phyloP scores from a whole-genome alignment of 2,329 filamentous ascomycete genomes.

The Amauroascus niger region DNA sequence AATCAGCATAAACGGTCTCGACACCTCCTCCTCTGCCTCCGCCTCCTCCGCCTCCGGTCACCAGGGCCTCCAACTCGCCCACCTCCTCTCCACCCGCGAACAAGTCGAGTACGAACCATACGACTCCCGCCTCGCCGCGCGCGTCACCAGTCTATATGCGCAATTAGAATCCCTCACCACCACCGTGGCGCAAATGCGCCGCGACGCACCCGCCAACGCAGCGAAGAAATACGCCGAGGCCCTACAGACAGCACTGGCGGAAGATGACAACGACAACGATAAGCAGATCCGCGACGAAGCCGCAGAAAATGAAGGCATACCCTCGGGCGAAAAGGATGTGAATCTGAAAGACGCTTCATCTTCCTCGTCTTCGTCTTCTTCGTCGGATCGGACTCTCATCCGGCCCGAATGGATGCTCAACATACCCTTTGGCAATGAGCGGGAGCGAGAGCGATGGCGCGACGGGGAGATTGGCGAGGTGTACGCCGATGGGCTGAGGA shows the following conservation, averaged over 20 bases:
- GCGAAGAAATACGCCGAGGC: conserved; percentile 32
- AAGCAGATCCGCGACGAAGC: too few species aligned
- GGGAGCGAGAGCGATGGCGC: conserved; percentile 32
- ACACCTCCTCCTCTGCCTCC: conserved; percentile 21
- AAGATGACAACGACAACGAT: conserved; percentile 29
- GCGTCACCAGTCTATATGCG: conserved; percentile 38
- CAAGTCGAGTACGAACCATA: conserved; percentile 42
- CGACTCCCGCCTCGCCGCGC: conserved; percentile 36
- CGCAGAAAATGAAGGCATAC: too few species aligned
- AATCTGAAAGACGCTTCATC: not conserved
- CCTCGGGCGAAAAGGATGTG: conserved; percentile 17
- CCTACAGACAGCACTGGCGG: conserved; percentile 28
- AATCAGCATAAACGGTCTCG: conserved; percentile 42
- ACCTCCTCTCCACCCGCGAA: conserved; percentile 31
- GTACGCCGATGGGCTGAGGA: conserved; percentile 34
- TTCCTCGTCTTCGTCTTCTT: too few species aligned
- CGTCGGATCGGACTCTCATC: conserved; percentile 1
- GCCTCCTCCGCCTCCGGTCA: not conserved
- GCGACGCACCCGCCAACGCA: conserved; percentile 36
- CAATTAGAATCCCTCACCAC: conserved; percentile 41
- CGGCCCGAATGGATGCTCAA: conserved; percentile 26
- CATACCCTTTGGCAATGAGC: conserved; percentile 26
- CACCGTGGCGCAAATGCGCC: conserved; percentile 38
- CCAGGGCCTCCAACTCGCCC: conserved; percentile 18
- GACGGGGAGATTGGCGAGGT: conserved; percentile 36